Evolutionary conservation across 2,329 filamentous ascomycete species (phyloP).

Genomic region (Diaporthe ampelina): DNA sequence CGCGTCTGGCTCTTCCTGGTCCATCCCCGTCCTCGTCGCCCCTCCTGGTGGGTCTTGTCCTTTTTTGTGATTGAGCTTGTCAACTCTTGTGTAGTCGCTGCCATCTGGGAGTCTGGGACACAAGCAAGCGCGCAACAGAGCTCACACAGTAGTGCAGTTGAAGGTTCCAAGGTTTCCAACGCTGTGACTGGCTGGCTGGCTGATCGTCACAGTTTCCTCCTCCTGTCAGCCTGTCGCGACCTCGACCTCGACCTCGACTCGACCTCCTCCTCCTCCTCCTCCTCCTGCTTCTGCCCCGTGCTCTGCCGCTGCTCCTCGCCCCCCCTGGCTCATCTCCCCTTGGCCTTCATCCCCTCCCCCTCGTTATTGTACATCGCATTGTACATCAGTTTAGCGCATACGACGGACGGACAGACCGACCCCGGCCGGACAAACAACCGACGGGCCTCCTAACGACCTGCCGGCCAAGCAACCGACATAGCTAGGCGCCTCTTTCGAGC

Average conservation of each 20-base stretch:
- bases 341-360: background rate
- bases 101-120: background rate
- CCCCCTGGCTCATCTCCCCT: background rate
- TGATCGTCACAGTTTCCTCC: background rate
- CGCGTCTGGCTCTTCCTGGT: conserved; percentile 18
- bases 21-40: conserved; percentile 34
- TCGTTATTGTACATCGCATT: background rate
- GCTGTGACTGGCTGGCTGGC: background rate
- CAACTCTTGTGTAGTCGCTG: background rate
- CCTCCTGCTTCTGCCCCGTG: background rate
- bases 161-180: too few relatives aligned
- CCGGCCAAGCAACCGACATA: too few relatives aligned
- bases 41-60: conserved; percentile 15
- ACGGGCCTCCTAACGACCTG: background rate
- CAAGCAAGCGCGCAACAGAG: background rate
- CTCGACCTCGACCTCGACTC: too few relatives aligned
- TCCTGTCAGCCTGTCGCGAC: too few relatives aligned
- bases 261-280: background rate
- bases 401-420: background rate
- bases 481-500: too few relatives aligned
- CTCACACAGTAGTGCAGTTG: background rate
- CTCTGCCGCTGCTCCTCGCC: background rate
- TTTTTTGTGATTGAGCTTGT: conserved; percentile 12
- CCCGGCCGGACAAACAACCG: background rate
- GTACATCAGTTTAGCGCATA: background rate